Evolutionary conservation across 2,329 filamentous ascomycete species (phyloP), one percentile per base, ranked within the genome.

Genomic region (Emmonsiellopsis sp.): DNA sequence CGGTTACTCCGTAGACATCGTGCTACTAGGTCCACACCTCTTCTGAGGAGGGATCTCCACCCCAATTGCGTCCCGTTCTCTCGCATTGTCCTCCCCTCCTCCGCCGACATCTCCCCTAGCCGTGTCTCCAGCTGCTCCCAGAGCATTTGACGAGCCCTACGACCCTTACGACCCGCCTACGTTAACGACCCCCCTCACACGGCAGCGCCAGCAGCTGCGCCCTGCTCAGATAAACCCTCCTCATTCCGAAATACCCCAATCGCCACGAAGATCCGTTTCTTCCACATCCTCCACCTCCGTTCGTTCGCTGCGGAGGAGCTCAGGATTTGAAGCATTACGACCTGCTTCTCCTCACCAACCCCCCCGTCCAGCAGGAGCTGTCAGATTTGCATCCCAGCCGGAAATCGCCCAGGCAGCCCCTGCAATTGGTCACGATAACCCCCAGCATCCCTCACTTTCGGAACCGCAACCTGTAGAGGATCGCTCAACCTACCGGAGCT

Each of bases 281-380:
- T 76, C 78, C 30, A 80, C 75, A 59, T 78, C 76, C 31, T 75
- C 77, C 26, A 77, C 73, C 54, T 79, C 78, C 62, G 67, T 70
- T 26, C 74, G 73, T 63, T 76, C 73, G 49, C 70, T 83, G 55
- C 76, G 80, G 59, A 75, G 81, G 61, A 79, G 77, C 11, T 75
- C 78, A 26, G 72, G 73, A 58, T 65, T 79, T 59, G 75, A 79
- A 58, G 69, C 73, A 41, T 60, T 67, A 57, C 73, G 69, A 59
- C 65, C 67, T 61, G 68, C 73, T 5, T 64, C 65, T 49, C 79
- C 78, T 7, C 64, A 74, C 59, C 74, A 76, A 63, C 69, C 70
- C 43, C 62, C 67, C 50, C 65, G 15, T 26, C 40, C 26, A 44
- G 61, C 44, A 61, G 62, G 54, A 37, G 59, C 62, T 50, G 69